Base-by-base conservation (phyloP, 148 eudicot species). In the Polygonum aviculare region DNA sequence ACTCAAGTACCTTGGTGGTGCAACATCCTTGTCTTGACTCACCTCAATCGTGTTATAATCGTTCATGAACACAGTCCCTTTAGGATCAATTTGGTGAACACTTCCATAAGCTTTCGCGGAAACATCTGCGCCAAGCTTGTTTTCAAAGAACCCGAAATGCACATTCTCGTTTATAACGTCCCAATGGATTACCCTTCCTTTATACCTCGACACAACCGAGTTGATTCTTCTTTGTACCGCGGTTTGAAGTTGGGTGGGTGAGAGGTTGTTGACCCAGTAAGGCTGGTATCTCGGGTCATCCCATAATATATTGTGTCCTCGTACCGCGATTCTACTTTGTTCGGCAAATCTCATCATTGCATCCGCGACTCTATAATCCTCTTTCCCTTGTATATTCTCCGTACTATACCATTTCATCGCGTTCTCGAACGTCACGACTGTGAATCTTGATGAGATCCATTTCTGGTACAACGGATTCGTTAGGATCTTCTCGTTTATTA, bases 101-200 rank as follows among this genome's bases (percentile, higher is more conserved):
- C 74, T 81, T 16, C 79, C 84, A 77, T 81, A 89, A 41, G 85
- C 74, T 76, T 72, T 80, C 2, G 90, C 85, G 11, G 93, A 85
- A 12, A 91, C 84, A 78, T 91, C 83, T 51, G 63, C 82, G 15
- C 93, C 90, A 16, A 91, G 79, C 51, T 83, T 90, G 67, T 77
- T 74, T 44, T 86, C 88, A 35, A 77, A 86, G 72, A 84, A 86
- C 12, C 67, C 22, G 48, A 77, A 79, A 76, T 89, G 93, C 77
- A 91, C 39, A 48, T 91, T 86, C 76, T 89, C 93, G 71, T 91
- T 91, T 82, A 85, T 82, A 15, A 91, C 93, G 80, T 91, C 96
- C 96, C 96, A 91, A 33, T 77, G 85, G 70, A 87, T 83, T 3
- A 91, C 38, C 49, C 79, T 80, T 16, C 90, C 91, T 5, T 79